Base-by-base conservation (phyloP, 1,284 basidiomycete species). In the Schizophyllum amplum region DNA sequence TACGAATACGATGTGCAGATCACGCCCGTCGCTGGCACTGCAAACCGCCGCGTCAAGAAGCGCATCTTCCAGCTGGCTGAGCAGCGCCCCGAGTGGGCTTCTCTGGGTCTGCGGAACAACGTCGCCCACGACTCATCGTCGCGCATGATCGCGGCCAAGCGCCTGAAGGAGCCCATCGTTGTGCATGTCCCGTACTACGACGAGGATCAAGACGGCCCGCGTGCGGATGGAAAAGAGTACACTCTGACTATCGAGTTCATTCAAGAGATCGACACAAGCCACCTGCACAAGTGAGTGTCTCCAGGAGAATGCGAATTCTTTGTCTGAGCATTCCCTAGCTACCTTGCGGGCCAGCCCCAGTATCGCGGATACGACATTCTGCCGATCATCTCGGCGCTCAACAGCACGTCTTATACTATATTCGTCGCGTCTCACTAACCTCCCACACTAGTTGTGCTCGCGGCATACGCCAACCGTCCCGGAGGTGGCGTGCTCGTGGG, bases 31-130 rank as follows among this genome's bases (percentile, higher is more conserved):
- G 71, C 73, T 2, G 27, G 27, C 13, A 33, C 27, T 5, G 68
- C 78, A 2, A 68, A 73, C 53, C 78, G 75, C 58, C 80, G 86
- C 13, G 76, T 90, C 33, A 85, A 81, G 66, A 75, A 79, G 51
- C 77, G 88, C 2, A 84, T 91, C 25, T 87, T 87, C 63, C 76
- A 87, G 60, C 77, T 90, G 17, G 86, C 87, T 0, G 88, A 89
- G 63, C 66, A 75, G 55, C 78, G 79, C 1, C 59, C 68, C 2
- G 77, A 81, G 22, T 90, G 87, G 84, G 58, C 65, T 3, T 67
- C 70, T 17, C 74, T 75, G 47, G 79, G 81, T 17, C 70, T 87
- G 66, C 70, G 66, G 17, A 78, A 77, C 21, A 69, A 59, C 23
- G 84, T 88, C 4, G 87, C 87, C 0, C 88, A 91, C 63, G 89